phyloP scores from a whole-genome alignment of 78 protist genomes.

The Protostelium mycophagum region DNA sequence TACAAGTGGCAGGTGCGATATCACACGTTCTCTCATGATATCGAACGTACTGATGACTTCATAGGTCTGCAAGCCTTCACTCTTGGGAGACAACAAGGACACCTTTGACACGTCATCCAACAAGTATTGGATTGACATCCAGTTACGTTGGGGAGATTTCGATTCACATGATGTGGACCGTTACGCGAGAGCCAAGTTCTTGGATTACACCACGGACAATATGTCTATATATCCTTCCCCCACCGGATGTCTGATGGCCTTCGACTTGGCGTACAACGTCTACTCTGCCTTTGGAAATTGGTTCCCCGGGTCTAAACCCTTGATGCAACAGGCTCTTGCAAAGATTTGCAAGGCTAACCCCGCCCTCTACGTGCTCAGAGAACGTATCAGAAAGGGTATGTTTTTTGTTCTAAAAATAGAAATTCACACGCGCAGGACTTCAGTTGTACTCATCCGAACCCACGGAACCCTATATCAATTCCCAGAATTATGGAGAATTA shows the following conservation, averaged over 20 bases:
- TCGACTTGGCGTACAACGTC: conserved; percentile 98
- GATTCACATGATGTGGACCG: conserved; percentile 81
- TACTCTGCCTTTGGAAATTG: conserved; percentile 96
- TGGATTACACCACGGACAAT: conserved; percentile 97
- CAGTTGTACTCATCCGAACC: conserved; percentile 95
- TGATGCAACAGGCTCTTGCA: conserved; percentile 94
- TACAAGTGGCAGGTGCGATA: conserved; percentile 98
- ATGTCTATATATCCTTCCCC: conserved; percentile 98
- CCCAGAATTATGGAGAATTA: conserved; percentile 97
- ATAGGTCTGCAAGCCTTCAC: conserved; percentile 98
- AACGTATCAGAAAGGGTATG: conserved; percentile 98
- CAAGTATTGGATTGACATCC: conserved; percentile 99
- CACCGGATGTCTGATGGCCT: conserved; percentile 94
- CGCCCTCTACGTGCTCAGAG: conserved; percentile 96
- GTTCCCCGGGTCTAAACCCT: conserved; percentile 95
- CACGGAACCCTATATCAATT: conserved; percentile 82
- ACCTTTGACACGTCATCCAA: conserved; percentile 81
- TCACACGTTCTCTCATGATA: no score
- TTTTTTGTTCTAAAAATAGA: no score
- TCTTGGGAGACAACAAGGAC: conserved; percentile 88
- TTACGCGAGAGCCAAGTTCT: conserved; percentile 96
- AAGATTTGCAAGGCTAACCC: conserved; percentile 96
- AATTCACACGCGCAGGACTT: no score
- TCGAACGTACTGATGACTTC: no score
- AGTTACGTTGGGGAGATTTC: conserved; percentile 92